Evolutionary conservation across 2,329 filamentous ascomycete genomes (phyloP).

Genomic region (Sphaerulina populicola): DNA sequence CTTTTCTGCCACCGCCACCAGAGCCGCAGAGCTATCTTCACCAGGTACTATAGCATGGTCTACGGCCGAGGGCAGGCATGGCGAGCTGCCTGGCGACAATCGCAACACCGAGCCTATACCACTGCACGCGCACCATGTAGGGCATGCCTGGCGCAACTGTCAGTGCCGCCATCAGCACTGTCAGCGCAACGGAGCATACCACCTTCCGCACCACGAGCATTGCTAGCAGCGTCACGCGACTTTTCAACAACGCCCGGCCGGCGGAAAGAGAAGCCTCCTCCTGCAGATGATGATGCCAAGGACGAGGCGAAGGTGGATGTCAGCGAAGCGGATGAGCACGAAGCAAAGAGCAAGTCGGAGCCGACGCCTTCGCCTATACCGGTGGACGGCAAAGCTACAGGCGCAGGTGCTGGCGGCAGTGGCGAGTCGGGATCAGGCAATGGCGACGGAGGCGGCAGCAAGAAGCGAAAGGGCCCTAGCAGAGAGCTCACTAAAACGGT

Average conservation of each 20-base stretch:
- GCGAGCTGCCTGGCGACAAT: constrained; percentile 47
- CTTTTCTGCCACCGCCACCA: not conserved
- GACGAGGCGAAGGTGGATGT: constrained; percentile 37
- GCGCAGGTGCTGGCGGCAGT: constrained; percentile 47
- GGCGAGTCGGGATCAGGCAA: constrained; percentile 35
- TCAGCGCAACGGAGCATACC: constrained; percentile 17
- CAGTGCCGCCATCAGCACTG: constrained; percentile 13
- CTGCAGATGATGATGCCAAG: constrained; percentile 38
- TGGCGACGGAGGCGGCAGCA: constrained; percentile 55
- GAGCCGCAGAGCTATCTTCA: not conserved
- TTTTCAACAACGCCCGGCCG: constrained; percentile 40
- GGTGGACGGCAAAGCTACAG: constrained; percentile 51
- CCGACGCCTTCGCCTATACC: constrained; percentile 48
- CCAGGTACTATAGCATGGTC: constrained; percentile 46
- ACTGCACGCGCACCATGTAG: constrained; percentile 24
- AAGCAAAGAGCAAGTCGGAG: constrained; percentile 40
- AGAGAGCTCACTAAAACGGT: constrained; percentile 70
- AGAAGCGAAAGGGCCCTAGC: constrained; percentile 65
- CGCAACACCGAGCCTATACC: constrained; percentile 27
- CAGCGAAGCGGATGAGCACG: constrained; percentile 36
- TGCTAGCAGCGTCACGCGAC: constrained; percentile 26
- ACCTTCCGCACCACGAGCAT: constrained; percentile 19
- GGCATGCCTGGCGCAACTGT: constrained; percentile 22
- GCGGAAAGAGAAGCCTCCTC: constrained; percentile 50
- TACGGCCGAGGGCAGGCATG: constrained; percentile 58